Percentiles rank a stretch among this genome's conserved stretches.
Evolutionary conservation across 139 green algal genomes (phyloP).

Genomic region (Medakamo hakoo): DNA sequence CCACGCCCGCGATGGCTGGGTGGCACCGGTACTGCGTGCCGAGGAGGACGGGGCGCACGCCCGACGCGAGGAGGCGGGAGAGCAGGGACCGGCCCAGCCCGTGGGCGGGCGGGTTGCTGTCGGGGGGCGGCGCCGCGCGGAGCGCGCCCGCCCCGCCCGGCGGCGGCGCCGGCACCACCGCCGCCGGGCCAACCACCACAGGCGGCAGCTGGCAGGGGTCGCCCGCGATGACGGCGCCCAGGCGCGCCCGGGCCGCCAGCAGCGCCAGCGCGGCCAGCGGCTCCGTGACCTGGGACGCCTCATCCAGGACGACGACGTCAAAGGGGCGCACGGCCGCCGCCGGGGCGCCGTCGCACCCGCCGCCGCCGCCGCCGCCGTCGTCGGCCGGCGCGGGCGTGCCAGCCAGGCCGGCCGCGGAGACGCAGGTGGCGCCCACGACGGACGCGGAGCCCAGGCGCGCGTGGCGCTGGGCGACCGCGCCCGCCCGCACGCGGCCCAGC

Average conservation of each 20-base stretch:
- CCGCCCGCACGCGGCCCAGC: constrained; percentile 11
- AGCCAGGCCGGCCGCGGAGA: constrained; percentile 31
- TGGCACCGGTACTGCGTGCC: constrained; percentile 67
- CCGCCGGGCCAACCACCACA: constrained; percentile 40
- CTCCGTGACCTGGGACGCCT: constrained; percentile 69
- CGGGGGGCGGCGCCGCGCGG: not conserved
- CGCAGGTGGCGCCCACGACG: constrained; percentile 67
- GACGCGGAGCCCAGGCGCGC: constrained; percentile 28
- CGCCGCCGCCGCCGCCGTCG: no score
- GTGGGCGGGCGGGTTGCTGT: constrained; percentile 8
- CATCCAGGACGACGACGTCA: constrained; percentile 68
- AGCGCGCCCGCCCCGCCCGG: no score
- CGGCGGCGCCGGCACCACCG: constrained; percentile 1
- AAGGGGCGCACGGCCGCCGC: no score
- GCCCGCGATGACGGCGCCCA: constrained; percentile 55
- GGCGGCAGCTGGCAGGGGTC: constrained; percentile 74
- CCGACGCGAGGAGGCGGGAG: constrained; percentile 45
- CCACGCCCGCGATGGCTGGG: constrained; percentile 38
- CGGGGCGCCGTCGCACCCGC: no score
- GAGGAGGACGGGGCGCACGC: constrained; percentile 42
- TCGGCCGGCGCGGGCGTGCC: no score
- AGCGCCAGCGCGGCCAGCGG: constrained; percentile 55
- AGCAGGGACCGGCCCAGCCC: constrained; percentile 60
- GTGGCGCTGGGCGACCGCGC: constrained; percentile 39
- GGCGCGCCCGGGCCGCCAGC: constrained; percentile 19